Evolutionary conservation across 164 flowering plant genomes (phyloP).

Genomic region (Kingdonia uniflora): DNA sequence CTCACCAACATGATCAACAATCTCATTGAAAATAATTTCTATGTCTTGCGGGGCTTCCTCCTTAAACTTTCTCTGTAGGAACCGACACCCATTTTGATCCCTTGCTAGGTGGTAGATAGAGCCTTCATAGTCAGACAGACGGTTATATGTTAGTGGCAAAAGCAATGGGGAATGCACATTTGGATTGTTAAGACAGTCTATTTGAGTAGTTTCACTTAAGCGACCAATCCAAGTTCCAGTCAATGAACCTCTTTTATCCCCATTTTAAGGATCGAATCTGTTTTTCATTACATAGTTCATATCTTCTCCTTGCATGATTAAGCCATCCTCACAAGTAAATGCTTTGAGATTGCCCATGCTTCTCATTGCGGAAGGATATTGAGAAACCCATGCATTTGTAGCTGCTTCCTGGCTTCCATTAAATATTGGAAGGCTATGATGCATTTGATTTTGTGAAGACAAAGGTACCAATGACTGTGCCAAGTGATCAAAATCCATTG

Average conservation of each 20-base stretch:
- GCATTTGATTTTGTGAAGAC: constrained; percentile 9
- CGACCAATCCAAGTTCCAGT: not conserved
- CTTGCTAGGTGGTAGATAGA: constrained; percentile 46
- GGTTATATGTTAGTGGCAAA: constrained; percentile 19
- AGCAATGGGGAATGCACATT: constrained; percentile 9
- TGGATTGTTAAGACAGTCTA: constrained; percentile 7
- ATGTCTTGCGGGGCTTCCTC: constrained; percentile 43
- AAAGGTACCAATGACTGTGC: constrained; percentile 3
- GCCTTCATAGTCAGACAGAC: constrained; percentile 36
- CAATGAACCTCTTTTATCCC: constrained; percentile 6
- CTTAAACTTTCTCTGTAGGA: constrained; percentile 53
- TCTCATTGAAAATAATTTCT: constrained; percentile 44
- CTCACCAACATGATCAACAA: constrained; percentile 53
- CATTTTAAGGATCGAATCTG: constrained; percentile 7
- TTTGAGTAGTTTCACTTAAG: not conserved
- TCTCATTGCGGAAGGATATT: constrained; percentile 6
- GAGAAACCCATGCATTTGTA: constrained; percentile 13
- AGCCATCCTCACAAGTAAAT: constrained; percentile 34
- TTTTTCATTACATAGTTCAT: constrained; percentile 17
- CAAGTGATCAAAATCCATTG: constrained; percentile 12
- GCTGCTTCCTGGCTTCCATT: constrained; percentile 12
- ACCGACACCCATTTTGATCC: constrained; percentile 77
- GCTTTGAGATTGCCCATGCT: constrained; percentile 13
- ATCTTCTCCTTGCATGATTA: constrained; percentile 33
- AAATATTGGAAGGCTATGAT: constrained; percentile 12